Evolutionary conservation across 441 rosid genomes (phyloP).

Genomic region (Corymbia citriodora): DNA sequence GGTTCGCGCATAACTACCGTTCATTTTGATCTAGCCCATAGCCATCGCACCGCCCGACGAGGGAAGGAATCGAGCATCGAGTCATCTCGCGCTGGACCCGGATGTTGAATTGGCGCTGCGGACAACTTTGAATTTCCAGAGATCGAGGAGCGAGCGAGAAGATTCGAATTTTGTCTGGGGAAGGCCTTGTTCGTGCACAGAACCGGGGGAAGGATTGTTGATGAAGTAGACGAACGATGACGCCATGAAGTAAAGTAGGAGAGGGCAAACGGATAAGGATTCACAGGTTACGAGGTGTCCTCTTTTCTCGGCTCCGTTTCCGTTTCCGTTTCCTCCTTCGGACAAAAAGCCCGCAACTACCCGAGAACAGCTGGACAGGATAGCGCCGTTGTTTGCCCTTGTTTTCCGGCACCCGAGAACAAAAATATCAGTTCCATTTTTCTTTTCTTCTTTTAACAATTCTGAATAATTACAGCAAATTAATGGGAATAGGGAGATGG

Average conservation of each 20-base stretch:
- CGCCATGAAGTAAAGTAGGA: neutral
- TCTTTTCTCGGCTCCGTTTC: neutral
- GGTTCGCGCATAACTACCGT: neutral
- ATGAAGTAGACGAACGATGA: neutral
- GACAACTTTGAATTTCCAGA: neutral
- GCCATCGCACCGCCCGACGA: rapidly evolving
- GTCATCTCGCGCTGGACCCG: neutral
- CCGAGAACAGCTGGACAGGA: neutral
- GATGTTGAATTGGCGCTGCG: neutral
- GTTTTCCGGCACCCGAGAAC: neutral
- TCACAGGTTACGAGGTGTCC: neutral
- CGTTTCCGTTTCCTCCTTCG: neutral
- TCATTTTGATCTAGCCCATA: neutral
- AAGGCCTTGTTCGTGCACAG: neutral
- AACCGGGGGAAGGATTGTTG: no score
- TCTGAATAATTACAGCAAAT: neutral
- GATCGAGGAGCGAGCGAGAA: neutral
- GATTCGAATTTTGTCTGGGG: neutral
- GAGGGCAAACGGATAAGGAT: neutral
- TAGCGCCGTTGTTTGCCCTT: neutral
- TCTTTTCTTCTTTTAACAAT: neutral
- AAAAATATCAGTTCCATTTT: neutral
- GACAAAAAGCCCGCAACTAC: neutral
- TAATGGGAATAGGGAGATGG: neutral
- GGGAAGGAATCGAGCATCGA: neutral